These are phyloP conservation scores for Boletus fagicola DNA, from an alignment of 768 basidiomycete species.

Conservation along the genomic window DNA sequence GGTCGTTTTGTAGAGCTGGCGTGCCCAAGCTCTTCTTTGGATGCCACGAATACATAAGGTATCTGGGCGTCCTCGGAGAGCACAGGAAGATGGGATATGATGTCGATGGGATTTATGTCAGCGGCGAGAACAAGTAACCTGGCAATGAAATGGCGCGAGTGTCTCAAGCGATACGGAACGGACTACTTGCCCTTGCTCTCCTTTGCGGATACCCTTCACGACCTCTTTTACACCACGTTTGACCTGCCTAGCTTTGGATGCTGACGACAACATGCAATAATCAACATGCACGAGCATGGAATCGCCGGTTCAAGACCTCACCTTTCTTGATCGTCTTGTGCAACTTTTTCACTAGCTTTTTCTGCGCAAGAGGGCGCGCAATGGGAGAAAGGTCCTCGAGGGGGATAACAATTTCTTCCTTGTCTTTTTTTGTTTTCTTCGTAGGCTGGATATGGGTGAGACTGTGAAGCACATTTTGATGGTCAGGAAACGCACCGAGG, in stretches of 20 bases:
- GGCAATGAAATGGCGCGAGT: conserved; percentile 5
- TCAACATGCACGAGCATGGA: not conserved
- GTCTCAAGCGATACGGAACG: not conserved
- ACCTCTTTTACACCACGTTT: conserved; percentile 99
- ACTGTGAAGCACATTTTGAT: conserved; percentile 26
- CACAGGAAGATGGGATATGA: conserved; percentile 94
- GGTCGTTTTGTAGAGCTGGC: conserved; percentile 97
- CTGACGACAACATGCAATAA: conserved; percentile 38
- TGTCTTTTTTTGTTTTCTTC: conserved; percentile 67
- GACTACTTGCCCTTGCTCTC: conserved; percentile 83
- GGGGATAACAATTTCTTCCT: conserved; percentile 59
- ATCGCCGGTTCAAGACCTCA: conserved; percentile 23
- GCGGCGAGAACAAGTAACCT: conserved; percentile 91
- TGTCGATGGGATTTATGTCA: conserved; percentile 97
- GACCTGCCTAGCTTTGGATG: conserved; percentile 91
- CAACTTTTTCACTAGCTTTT: conserved; percentile 91
- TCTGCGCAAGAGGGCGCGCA: conserved; percentile 88
- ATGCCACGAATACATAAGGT: conserved; percentile 86
- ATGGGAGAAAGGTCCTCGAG: conserved; percentile 89
- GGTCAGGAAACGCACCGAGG: conserved; percentile 28
- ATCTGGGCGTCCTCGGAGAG: conserved; percentile 91
- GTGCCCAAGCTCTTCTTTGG: conserved; percentile 94
- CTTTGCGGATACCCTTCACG: conserved; percentile 95
- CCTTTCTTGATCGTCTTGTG: conserved; percentile 95
- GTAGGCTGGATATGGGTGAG: conserved; percentile 28